Evolutionary conservation across 768 basidiomycete genomes (phyloP).

Genomic region (Kwoniella pini): DNA sequence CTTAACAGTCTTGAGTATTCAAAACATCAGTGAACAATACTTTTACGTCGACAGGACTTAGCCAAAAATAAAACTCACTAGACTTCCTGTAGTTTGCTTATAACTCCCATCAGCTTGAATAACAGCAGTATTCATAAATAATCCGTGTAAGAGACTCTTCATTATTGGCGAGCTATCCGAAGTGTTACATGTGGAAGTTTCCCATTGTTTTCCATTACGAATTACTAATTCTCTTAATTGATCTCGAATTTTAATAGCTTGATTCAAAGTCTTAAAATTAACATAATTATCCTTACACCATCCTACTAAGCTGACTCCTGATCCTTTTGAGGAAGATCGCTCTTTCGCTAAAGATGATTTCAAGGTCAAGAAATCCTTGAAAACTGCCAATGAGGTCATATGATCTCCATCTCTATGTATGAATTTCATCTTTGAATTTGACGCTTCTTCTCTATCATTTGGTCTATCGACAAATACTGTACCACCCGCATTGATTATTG

Average conservation of each 20-base stretch:
- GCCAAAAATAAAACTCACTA: conserved; percentile 45
- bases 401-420: conserved; percentile 86
- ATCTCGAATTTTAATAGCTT: conserved; percentile 74
- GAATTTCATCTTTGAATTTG: conserved; percentile 71
- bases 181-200: conserved; percentile 60
- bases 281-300: conserved; percentile 87
- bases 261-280: conserved; percentile 75
- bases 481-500: conserved; percentile 76
- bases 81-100: conserved; percentile 61
- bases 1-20: conserved; percentile 63
- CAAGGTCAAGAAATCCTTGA: conserved; percentile 72
- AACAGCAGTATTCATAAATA: conserved; percentile 80
- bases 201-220: conserved; percentile 64
- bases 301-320: conserved; percentile 33
- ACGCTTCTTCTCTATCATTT: conserved; percentile 68
- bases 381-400: conserved; percentile 80
- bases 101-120: conserved; percentile 83
- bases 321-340: conserved; percentile 6
- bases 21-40: not conserved
- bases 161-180: conserved; percentile 67
- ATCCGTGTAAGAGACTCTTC: conserved; percentile 70
- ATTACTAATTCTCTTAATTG: conserved; percentile 73
- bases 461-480: conserved; percentile 74
- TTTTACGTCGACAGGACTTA: not conserved
- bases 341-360: not conserved